Conservation (phyloP, 352 stramenopile species). For the Salisapilia sapeloensis region DNA sequence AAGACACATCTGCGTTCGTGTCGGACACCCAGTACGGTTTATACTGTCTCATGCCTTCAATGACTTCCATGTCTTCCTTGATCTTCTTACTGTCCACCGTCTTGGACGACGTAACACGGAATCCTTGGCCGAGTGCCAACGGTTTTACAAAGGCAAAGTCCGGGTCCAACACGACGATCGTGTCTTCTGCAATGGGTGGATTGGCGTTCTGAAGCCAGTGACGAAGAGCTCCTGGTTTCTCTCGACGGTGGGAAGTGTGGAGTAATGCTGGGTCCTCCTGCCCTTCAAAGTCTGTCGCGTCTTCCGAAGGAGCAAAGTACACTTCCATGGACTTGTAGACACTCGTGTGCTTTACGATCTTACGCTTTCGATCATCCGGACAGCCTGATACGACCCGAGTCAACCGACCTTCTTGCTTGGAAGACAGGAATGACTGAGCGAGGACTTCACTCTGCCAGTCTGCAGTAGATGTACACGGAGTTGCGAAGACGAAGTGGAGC, state of each 20-base stretch:
- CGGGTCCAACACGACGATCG: slow-evolving; percentile 44
- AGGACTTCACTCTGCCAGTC: slow-evolving; percentile 66
- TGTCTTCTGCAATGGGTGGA: slow-evolving; percentile 26
- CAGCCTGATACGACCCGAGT: slow-evolving; percentile 61
- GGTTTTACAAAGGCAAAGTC: slow-evolving; percentile 59
- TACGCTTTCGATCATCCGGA: slow-evolving; percentile 15
- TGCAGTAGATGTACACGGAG: slow-evolving; percentile 33
- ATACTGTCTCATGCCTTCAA: slow-evolving; percentile 61
- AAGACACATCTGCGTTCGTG: neutral
- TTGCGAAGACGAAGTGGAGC: slow-evolving; percentile 64
- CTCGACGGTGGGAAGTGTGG: too few species aligned
- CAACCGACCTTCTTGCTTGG: slow-evolving; percentile 33
- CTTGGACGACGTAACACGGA: slow-evolving; percentile 29
- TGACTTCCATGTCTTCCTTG: slow-evolving; percentile 29
- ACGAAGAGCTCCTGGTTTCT: slow-evolving; percentile 51
- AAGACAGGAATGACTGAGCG: slow-evolving; percentile 35
- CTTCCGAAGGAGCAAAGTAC: neutral
- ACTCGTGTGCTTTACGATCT: slow-evolving; percentile 27
- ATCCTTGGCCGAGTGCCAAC: slow-evolving; percentile 38
- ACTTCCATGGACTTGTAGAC: slow-evolving; percentile 14
- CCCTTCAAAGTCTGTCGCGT: slow-evolving; percentile 12
- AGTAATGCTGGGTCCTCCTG: slow-evolving; percentile 29
- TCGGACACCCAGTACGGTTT: slow-evolving; percentile 73
- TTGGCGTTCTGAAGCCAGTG: slow-evolving; percentile 57
- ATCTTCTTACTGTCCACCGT: slow-evolving; percentile 44